Evolutionary conservation across 768 basidiomycete species (phyloP).

Genomic region (Suillus cothurnatus): DNA sequence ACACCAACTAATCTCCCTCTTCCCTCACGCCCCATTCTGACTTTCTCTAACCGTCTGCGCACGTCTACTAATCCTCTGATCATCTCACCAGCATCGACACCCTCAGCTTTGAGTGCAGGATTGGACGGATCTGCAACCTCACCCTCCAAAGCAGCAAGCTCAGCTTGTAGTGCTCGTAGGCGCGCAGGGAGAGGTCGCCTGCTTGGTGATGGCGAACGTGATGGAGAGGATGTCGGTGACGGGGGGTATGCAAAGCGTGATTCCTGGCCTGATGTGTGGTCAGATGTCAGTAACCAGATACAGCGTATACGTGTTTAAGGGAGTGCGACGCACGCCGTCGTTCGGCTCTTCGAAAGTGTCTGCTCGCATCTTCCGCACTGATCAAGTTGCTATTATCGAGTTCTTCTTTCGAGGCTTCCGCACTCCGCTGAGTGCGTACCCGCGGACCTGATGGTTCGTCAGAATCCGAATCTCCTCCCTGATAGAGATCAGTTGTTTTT

Average conservation of each 20-base stretch:
- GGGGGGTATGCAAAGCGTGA: conserved; percentile 72
- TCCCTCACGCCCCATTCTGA: conserved; percentile 66
- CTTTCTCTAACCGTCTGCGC: conserved; percentile 65
- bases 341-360: conserved; percentile 73
- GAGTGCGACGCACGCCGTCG: conserved; percentile 46
- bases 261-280: conserved; percentile 47
- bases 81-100: conserved; percentile 72
- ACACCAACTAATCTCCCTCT: conserved; percentile 63
- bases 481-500: conserved; percentile 14
- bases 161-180: conserved; percentile 69
- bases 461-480: conserved; percentile 69
- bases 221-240: conserved; percentile 51
- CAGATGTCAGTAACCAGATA: not conserved
- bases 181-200: conserved; percentile 55
- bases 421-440: conserved; percentile 32
- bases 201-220: conserved; percentile 32
- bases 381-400: conserved; percentile 69
- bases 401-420: conserved; percentile 56
- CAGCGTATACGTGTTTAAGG: not conserved
- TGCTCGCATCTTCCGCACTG: conserved; percentile 65
- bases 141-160: conserved; percentile 76
- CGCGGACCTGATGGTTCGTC: conserved; percentile 55
- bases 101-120: conserved; percentile 61
- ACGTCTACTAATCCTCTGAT: conserved; percentile 80
- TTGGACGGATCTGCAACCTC: conserved; percentile 85